A percentile compares a stretch with the other conserved stretches of the same genome.
Conservation (phyloP, 345 rosid genomes). For the Gynandropsis gynandra region DNA sequence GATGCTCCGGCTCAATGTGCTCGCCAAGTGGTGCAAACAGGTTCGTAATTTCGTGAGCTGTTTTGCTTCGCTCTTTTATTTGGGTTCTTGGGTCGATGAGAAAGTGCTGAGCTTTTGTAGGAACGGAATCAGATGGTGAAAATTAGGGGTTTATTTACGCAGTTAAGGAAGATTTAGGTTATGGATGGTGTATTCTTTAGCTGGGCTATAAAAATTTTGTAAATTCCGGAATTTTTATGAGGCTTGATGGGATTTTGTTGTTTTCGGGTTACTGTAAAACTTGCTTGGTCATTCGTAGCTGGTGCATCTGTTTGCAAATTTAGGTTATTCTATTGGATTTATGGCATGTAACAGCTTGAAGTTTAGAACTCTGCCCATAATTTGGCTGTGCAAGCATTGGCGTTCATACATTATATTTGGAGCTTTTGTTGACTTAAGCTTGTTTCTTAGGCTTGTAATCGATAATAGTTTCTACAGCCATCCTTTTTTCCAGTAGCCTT, state of each 20-base stretch:
- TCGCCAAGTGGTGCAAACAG: constrained; percentile 99
- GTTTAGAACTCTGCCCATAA: too few species aligned
- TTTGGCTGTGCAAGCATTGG: too few species aligned
- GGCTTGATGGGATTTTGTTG: constrained; percentile 4
- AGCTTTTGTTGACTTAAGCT: too few species aligned
- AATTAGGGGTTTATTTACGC: constrained; percentile 2
- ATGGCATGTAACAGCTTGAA: neutral
- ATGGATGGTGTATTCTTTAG: neutral
- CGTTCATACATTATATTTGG: too few species aligned
- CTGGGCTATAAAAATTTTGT: neutral
- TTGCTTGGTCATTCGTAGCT: neutral
- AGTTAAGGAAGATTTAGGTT: constrained; percentile 7
- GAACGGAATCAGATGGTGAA: constrained; percentile 3
- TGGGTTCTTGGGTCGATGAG: constrained; percentile 1
- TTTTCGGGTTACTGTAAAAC: neutral
- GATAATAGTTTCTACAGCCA: neutral
- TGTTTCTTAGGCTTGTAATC: neutral
- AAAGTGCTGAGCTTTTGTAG: constrained; percentile 19
- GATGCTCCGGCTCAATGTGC: constrained; percentile 84
- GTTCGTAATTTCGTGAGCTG: constrained; percentile 29
- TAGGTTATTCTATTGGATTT: neutral
- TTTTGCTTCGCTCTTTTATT: neutral
- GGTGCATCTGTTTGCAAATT: neutral
- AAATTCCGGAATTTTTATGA: neutral
- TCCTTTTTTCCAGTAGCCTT: neutral